These are phyloP conservation scores for Cucumis cinereus DNA, from an alignment of 306 rosid genomes.

Conservation along the genomic window DNA sequence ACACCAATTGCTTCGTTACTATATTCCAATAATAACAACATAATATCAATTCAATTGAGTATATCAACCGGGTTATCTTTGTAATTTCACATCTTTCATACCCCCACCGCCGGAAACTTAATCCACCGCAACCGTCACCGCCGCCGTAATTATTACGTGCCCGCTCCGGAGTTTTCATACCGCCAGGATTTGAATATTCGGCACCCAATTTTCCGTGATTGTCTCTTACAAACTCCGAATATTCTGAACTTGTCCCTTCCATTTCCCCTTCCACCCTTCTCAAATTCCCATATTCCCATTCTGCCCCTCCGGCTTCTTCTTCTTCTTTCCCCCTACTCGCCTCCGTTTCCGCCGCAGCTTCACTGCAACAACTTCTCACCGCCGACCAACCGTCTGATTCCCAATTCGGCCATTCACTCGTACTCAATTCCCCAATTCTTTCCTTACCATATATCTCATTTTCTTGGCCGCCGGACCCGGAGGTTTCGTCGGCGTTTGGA, in stretches of 20 bases:
- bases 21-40: background rate
- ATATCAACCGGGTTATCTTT: slow-evolving; percentile 7
- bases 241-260: slow-evolving; percentile 23
- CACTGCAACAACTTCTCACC: slow-evolving; percentile 28
- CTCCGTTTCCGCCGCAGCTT: background rate
- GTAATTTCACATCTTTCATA: background rate
- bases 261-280: background rate
- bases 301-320: background rate
- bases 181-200: slow-evolving; percentile 15
- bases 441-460: slow-evolving; percentile 8
- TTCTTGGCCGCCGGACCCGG: background rate
- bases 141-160: background rate
- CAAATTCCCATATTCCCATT: background rate
- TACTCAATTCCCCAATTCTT: slow-evolving; percentile 41
- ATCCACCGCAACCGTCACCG: background rate
- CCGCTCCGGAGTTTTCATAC: slow-evolving; percentile 11
- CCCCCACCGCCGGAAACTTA: background rate
- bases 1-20: slow-evolving; percentile 10
- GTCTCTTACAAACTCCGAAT: slow-evolving; percentile 6
- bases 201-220: background rate
- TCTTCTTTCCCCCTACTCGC: background rate
- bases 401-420: slow-evolving; percentile 45
- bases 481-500: background rate
- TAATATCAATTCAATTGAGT: slow-evolving; percentile 6
- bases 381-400: slow-evolving; percentile 52